Base-by-base conservation (phyloP, 2,329 filamentous ascomycete genomes). In the Trichoderma endophyticum region DNA sequence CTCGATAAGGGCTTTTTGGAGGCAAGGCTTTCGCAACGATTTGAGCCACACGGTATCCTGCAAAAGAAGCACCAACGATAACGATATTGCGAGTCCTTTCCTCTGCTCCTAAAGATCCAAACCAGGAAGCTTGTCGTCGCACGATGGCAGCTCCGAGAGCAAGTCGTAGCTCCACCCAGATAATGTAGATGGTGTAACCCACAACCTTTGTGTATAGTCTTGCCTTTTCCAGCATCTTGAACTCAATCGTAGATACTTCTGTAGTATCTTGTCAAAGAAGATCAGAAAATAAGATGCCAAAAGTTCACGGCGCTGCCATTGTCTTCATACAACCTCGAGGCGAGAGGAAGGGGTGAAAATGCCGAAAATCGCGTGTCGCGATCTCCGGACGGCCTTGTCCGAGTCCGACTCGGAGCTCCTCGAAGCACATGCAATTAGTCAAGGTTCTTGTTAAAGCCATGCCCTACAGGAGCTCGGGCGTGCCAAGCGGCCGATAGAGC, bases 61-160 rank as follows among this genome's bases (percentile, higher is more conserved):
- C 87, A 75, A 89, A 90, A 0, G 87, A 89, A 63, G 85, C 88
- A 39, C 88, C 88, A 30, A 90, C 77, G 9, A 90, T 81, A 72
- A 89, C 83, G 56, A 90, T 84, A 71, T 86, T 89, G 71, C 75
- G 75, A 62, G 81, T 78, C 48, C 80, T 75, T 1, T 74, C 72
- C 12, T 71, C 67, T 1, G 73, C 56, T 1, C 74, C 54, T 7
- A 75, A 74, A 3, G 73, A 74, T 28, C 73, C 75, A 54, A 69
- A 65, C 39, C 59, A 70, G 6, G 62, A 64, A 61, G 56, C 65
- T 51, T 72, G 71, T 48, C 71, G 62, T 26, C 71, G 57, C 18
- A 75, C 70, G 59, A 73, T 69, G 63, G 74, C 65, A 26, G 74
- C 70, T 39, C 64, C 72, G 21, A 75, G 39, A 6, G 62, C 74